These are phyloP conservation scores for Bocquillonia castaneifolia DNA, from an alignment of 441 rosid species.

Conservation along the genomic window DNA sequence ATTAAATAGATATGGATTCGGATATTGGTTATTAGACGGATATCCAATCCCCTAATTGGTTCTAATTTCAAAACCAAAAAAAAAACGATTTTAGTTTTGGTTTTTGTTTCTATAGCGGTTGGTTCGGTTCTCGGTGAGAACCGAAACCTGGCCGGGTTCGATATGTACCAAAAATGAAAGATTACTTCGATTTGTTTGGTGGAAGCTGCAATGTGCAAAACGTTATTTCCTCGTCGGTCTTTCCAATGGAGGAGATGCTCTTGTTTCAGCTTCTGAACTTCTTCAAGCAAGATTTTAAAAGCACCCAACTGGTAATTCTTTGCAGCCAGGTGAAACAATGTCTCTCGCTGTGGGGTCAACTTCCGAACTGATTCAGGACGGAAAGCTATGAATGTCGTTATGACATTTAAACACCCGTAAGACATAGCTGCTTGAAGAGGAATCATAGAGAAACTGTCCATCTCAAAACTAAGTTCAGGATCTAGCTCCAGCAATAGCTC, in stretches of 20 bases:
- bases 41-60: no score
- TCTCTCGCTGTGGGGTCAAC: conserved; percentile 6
- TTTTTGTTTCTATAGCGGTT: no score
- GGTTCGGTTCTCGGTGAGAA: no score
- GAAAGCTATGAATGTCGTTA: not conserved
- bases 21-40: no score
- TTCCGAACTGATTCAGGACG: conserved; percentile 1
- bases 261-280: not conserved
- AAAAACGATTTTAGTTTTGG: no score
- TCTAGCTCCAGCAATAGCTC: conserved; percentile 1
- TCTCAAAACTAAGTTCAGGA: not conserved
- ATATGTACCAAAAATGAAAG: not conserved
- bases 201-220: conserved; percentile 11
- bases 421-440: conserved; percentile 5
- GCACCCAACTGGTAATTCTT: not conserved
- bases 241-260: conserved; percentile 1
- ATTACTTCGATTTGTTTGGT: conserved; percentile 8
- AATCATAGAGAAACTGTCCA: not conserved
- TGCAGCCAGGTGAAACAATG: conserved; percentile 16
- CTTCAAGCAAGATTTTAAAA: conserved; percentile 9
- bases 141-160: no score
- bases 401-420: not conserved
- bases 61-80: no score
- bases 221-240: conserved; percentile 14
- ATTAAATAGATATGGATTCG: no score